These are phyloP conservation scores for Marasmius tenuissimus DNA, from an alignment of 1,284 basidiomycete species.

Conservation along the genomic window DNA sequence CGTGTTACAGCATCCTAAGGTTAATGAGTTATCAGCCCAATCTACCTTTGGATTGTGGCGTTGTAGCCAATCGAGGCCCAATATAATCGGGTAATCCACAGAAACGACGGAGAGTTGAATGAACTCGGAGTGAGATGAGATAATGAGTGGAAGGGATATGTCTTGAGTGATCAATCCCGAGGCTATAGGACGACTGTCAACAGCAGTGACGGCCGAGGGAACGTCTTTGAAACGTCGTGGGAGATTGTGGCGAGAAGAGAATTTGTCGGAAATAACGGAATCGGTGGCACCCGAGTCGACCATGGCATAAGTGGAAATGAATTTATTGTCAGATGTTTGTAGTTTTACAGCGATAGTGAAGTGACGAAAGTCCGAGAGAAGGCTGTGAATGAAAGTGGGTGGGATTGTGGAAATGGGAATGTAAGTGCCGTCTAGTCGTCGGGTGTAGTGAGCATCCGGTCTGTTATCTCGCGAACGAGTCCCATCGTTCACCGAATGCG, in stretches of 20 bases:
- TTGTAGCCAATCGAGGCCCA: conserved; percentile 16
- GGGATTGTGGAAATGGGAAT: background rate
- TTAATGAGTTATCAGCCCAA: conserved; percentile 3
- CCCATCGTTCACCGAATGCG: conserved; percentile 5
- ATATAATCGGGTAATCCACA: conserved; percentile 12
- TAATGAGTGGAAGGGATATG: conserved; percentile 16
- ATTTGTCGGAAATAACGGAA: conserved; percentile 31
- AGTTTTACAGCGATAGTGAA: conserved; percentile 27
- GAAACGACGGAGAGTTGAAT: conserved; percentile 9
- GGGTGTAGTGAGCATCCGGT: background rate
- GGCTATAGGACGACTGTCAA: conserved; percentile 32
- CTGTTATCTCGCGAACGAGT: background rate
- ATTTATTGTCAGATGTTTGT: conserved; percentile 15
- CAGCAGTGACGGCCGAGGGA: conserved; percentile 29
- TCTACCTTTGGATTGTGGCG: conserved; percentile 16
- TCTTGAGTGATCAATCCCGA: conserved; percentile 32
- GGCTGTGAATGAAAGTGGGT: conserved; percentile 7
- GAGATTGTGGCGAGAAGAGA: conserved; percentile 24
- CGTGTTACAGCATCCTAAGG: conserved; percentile 6
- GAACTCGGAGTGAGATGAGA: background rate
- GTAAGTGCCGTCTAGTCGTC: background rate
- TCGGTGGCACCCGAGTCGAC: conserved; percentile 26
- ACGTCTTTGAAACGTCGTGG: conserved; percentile 9
- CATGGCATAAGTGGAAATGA: conserved; percentile 21
- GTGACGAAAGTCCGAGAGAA: conserved; percentile 20